Evolutionary conservation across 768 basidiomycete species (phyloP).

Genomic region (Suillus decipiens): DNA sequence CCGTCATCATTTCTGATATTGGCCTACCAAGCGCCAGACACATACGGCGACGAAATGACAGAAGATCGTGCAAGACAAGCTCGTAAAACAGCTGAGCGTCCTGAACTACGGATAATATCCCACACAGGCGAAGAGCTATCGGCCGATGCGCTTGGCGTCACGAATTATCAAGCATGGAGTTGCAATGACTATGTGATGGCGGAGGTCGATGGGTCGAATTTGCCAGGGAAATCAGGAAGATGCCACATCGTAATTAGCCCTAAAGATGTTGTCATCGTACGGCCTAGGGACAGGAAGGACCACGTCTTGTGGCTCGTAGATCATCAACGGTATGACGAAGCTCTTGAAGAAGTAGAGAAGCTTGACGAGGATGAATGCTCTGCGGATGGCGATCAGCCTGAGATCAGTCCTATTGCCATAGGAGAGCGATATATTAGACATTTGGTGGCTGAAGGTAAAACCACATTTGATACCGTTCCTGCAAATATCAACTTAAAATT

Average conservation of each 20-base stretch:
- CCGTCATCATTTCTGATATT: constrained; percentile 82
- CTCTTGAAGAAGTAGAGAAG: constrained; percentile 76
- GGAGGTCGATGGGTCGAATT: constrained; percentile 39
- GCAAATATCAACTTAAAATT: constrained; percentile 1
- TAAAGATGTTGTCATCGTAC: constrained; percentile 83
- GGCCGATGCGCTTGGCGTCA: constrained; percentile 78
- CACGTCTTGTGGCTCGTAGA: constrained; percentile 94
- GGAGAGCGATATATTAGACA: constrained; percentile 87
- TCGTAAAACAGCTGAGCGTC: constrained; percentile 85
- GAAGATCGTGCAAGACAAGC: constrained; percentile 74
- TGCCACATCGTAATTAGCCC: constrained; percentile 88
- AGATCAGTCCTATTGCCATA: constrained; percentile 64
- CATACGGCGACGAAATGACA: constrained; percentile 63
- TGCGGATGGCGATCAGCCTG: constrained; percentile 37
- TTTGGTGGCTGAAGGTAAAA: constrained; percentile 76
- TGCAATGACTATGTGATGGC: constrained; percentile 90
- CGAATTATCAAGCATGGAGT: constrained; percentile 78
- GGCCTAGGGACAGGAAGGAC: constrained; percentile 83
- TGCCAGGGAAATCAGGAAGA: constrained; percentile 35
- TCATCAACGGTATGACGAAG: constrained; percentile 83
- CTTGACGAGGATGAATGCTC: constrained; percentile 37
- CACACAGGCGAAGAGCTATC: constrained; percentile 86
- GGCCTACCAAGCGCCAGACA: constrained; percentile 83
- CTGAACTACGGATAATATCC: constrained; percentile 91
- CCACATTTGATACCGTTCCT: constrained; percentile 2